Conservation (phyloP, 805 yeast genomes). For the Vanderwaltozyma tropicalis region DNA sequence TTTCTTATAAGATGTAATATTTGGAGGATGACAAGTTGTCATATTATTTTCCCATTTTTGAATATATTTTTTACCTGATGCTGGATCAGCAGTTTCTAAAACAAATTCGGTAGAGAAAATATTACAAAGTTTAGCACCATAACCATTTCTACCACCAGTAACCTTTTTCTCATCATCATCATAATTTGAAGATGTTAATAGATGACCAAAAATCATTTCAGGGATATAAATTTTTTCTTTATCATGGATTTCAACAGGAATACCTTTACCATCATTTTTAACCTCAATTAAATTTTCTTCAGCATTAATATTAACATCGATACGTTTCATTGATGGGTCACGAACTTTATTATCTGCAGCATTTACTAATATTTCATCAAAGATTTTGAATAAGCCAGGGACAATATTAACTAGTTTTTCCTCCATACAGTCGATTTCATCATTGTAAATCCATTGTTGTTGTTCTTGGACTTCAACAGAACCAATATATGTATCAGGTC, state of each 20-base stretch:
- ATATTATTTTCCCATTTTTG: conserved; percentile 88
- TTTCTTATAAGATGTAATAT: conserved; percentile 41
- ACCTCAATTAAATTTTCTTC: conserved; percentile 69
- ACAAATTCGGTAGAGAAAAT: conserved; percentile 83
- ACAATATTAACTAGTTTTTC: conserved; percentile 63
- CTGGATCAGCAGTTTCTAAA: conserved; percentile 80
- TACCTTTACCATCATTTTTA: conserved; percentile 89
- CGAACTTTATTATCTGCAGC: conserved; percentile 98
- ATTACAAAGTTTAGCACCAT: conserved; percentile 95
- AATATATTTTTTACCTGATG: conserved; percentile 48
- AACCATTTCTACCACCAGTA: conserved; percentile 97
- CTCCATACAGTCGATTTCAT: conserved; percentile 48
- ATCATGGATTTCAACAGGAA: conserved; percentile 85
- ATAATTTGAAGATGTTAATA: conserved; percentile 89
- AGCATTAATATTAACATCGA: conserved; percentile 72
- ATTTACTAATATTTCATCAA: conserved; percentile 93
- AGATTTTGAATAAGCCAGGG: conserved; percentile 92
- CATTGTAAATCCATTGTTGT: conserved; percentile 79
- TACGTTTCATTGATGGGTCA: conserved; percentile 79
- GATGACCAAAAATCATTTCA: conserved; percentile 89
- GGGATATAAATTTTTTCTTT: conserved; percentile 92
- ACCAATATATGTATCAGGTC: conserved; percentile 97
- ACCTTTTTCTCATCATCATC: conserved; percentile 93
- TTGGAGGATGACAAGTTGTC: conserved; percentile 67
- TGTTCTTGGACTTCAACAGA: conserved; percentile 76